Conservation (phyloP, 1,284 basidiomycete genomes). For the Microbotryum lychnidis-dioicae region DNA sequence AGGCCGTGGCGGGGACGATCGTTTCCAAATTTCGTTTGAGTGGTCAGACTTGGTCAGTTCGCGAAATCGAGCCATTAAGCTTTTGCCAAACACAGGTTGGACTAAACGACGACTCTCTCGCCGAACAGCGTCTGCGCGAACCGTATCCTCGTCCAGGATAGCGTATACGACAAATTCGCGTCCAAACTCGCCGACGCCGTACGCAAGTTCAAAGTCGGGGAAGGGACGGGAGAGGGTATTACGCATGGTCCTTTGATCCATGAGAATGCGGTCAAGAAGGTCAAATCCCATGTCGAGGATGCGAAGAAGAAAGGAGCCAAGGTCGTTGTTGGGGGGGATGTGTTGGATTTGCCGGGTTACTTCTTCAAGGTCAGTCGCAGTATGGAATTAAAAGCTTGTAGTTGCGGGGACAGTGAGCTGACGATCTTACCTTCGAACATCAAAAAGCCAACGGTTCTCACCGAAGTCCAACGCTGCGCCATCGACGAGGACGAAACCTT, state of each 20-base stretch:
- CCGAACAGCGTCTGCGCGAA: slow-evolving; percentile 33
- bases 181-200: slow-evolving; percentile 73
- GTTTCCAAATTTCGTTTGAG: slow-evolving; percentile 67
- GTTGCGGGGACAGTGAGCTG: background rate
- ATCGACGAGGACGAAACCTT: slow-evolving; percentile 36
- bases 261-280: slow-evolving; percentile 74
- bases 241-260: slow-evolving; percentile 96
- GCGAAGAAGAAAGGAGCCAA: slow-evolving; percentile 75
- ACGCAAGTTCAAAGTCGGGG: slow-evolving; percentile 74
- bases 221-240: slow-evolving; percentile 63
- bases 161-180: slow-evolving; percentile 76
- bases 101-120: background rate
- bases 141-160: slow-evolving; percentile 41
- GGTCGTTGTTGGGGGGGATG: slow-evolving; percentile 75
- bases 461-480: slow-evolving; percentile 29
- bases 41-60: slow-evolving; percentile 62
- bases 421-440: background rate
- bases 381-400: too few species aligned
- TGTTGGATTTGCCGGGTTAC: slow-evolving; percentile 14
- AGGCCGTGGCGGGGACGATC: slow-evolving; percentile 61
- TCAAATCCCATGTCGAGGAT: slow-evolving; percentile 75
- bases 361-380: slow-evolving; percentile 19
- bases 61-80: background rate
- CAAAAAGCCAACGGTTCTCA: slow-evolving; percentile 30
- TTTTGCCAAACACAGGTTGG: background rate